phyloP scores from a whole-genome alignment of 805 yeast species.

The Zygotorulaspora florentina region DNA sequence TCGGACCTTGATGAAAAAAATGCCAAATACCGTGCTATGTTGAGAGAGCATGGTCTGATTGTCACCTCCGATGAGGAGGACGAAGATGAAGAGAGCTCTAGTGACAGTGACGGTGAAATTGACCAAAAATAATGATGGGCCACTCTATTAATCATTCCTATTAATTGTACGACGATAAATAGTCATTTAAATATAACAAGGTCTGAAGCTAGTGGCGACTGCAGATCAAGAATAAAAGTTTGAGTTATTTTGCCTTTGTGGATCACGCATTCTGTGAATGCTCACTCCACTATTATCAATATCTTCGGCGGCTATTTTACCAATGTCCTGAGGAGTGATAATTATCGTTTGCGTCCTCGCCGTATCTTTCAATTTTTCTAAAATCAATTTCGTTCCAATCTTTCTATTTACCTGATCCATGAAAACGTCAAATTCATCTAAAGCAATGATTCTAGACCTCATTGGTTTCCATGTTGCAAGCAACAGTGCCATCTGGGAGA shows the following conservation, averaged over 20 bases:
- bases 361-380: conserved; percentile 56
- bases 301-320: conserved; percentile 44
- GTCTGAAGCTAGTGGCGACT: neutral
- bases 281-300: conserved; percentile 58
- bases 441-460: conserved; percentile 81
- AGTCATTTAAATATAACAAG: neutral
- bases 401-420: conserved; percentile 93
- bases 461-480: conserved; percentile 90
- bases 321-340: conserved; percentile 90
- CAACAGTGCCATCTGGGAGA: conserved; percentile 82
- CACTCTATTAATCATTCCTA: too few relatives aligned
- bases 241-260: conserved; percentile 33
- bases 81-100: conserved; percentile 61
- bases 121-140: too few relatives aligned
- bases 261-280: conserved; percentile 57
- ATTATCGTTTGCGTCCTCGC: conserved; percentile 80
- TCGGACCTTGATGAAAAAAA: conserved; percentile 72
- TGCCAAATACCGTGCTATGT: conserved; percentile 49
- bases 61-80: conserved; percentile 70
- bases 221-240: conserved; percentile 10
- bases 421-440: conserved; percentile 95
- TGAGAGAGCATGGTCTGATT: conserved; percentile 52
- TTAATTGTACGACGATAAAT: neutral
- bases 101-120: conserved; percentile 39
- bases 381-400: conserved; percentile 68